Evolutionary conservation across 75 land plant species (phyloP).

Genomic region (Cupressus sempervirens): DNA sequence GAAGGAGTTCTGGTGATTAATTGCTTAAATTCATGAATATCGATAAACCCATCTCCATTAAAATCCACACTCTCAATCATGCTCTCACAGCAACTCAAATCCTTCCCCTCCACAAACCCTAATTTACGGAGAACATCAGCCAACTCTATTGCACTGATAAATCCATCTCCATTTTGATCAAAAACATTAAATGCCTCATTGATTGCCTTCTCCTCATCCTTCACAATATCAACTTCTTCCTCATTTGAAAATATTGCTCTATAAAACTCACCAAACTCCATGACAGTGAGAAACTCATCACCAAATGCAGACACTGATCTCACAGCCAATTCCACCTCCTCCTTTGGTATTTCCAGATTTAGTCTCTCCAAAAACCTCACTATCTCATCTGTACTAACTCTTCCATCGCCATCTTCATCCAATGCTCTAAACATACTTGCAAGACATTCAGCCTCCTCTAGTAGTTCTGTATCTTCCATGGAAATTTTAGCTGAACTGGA

Average conservation of each 20-base stretch:
- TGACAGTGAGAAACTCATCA: no score
- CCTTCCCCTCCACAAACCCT: slow-evolving; percentile 19
- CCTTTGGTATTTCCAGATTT: no score
- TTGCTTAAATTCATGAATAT: slow-evolving; percentile 27
- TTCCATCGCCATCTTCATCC: no score
- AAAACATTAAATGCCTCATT: slow-evolving; percentile 46
- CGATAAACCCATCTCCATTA: slow-evolving; percentile 44
- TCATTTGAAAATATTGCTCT: background rate
- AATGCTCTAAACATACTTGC: no score
- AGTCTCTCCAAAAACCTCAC: no score
- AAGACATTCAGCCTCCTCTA: no score
- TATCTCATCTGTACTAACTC: no score
- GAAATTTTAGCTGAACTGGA: background rate
- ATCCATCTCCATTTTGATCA: slow-evolving; percentile 52
- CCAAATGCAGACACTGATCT: no score
- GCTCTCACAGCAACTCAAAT: slow-evolving; percentile 20
- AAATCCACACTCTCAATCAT: slow-evolving; percentile 43
- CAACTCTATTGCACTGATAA: slow-evolving; percentile 44
- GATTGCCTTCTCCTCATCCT: background rate
- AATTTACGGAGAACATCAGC: slow-evolving; percentile 25
- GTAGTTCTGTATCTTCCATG: no score
- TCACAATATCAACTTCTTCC: background rate
- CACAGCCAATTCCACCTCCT: no score
- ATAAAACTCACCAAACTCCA: no score
- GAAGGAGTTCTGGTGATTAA: slow-evolving; percentile 25